A percentile compares a stretch with the other conserved stretches of the same genome.
Evolutionary conservation across 441 rosid species (phyloP).

Genomic region (Brassica balearica): DNA sequence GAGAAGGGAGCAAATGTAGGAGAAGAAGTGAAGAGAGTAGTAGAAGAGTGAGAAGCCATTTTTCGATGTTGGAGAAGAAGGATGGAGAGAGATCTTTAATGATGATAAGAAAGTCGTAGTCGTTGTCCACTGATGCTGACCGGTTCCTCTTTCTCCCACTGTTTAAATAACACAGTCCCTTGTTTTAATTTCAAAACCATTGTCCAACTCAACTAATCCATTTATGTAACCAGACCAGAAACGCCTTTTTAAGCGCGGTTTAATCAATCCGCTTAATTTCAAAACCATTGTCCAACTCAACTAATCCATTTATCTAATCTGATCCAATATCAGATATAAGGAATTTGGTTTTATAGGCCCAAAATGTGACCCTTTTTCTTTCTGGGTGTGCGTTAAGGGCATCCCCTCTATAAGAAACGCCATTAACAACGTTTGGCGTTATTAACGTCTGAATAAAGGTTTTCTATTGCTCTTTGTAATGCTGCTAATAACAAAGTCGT

Average conservation of each 20-base stretch:
- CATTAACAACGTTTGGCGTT: too few relatives aligned
- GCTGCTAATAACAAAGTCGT: too few relatives aligned
- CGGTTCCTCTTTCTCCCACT: not conserved
- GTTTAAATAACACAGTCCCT: not conserved
- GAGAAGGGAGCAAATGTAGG: constrained; percentile 28
- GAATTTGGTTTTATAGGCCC: too few relatives aligned
- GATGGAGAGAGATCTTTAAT: constrained; percentile 2
- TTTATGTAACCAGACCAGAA: not conserved
- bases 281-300: too few relatives aligned
- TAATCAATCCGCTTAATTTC: not conserved
- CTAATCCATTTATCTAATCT: too few relatives aligned
- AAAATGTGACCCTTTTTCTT: too few relatives aligned
- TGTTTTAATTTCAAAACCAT: not conserved
- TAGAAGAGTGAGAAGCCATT: constrained; percentile 42
- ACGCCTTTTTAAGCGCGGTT: not conserved
- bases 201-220: not conserved
- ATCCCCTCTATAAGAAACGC: too few relatives aligned
- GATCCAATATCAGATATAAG: too few relatives aligned
- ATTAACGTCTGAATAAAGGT: too few relatives aligned
- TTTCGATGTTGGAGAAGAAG: constrained; percentile 6
- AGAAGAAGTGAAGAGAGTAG: constrained; percentile 33
- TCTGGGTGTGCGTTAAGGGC: too few relatives aligned
- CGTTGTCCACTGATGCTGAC: constrained; percentile 42
- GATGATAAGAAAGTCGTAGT: constrained; percentile 38
- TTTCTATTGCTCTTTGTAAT: too few relatives aligned